Conservation (phyloP, 352 stramenopile species). For the Pythium folliculosum region DNA sequence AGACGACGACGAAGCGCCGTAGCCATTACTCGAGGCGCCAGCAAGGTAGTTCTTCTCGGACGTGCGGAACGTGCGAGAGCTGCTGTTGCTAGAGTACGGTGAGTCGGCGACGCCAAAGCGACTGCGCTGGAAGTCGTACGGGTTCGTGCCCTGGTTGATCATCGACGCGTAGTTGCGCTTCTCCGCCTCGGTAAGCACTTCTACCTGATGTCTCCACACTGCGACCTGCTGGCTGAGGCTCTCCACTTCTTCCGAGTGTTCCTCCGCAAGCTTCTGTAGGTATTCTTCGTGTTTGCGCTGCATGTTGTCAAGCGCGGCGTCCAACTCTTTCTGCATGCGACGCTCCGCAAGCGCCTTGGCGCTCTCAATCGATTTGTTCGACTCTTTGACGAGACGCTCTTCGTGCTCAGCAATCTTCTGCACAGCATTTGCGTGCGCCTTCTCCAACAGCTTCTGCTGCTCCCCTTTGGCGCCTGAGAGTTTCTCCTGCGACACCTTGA, state of each 20-base stretch:
- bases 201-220: constrained; percentile 83
- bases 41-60: constrained; percentile 26
- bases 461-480: constrained; percentile 40
- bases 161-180: constrained; percentile 75
- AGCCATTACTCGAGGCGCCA: background rate
- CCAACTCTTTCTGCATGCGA: constrained; percentile 53
- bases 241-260: constrained; percentile 83
- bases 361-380: constrained; percentile 75
- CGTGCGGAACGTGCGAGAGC: constrained; percentile 21
- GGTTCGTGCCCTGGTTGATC: constrained; percentile 58
- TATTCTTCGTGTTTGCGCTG: constrained; percentile 74
- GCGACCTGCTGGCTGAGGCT: constrained; percentile 79
- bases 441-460: constrained; percentile 47
- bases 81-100: constrained; percentile 21
- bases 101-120: constrained; percentile 45
- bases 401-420: constrained; percentile 62
- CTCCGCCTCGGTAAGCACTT: constrained; percentile 81
- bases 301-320: constrained; percentile 48
- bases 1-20: background rate
- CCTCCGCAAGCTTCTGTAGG: constrained; percentile 76
- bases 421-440: constrained; percentile 45
- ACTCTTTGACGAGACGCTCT: constrained; percentile 69
- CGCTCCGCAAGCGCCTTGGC: constrained; percentile 59
- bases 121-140: constrained; percentile 58
- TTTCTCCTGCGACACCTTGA: constrained; percentile 40